Evolutionary conservation across 1,284 basidiomycete genomes (phyloP).

Genomic region (Fereydounia khargensis): DNA sequence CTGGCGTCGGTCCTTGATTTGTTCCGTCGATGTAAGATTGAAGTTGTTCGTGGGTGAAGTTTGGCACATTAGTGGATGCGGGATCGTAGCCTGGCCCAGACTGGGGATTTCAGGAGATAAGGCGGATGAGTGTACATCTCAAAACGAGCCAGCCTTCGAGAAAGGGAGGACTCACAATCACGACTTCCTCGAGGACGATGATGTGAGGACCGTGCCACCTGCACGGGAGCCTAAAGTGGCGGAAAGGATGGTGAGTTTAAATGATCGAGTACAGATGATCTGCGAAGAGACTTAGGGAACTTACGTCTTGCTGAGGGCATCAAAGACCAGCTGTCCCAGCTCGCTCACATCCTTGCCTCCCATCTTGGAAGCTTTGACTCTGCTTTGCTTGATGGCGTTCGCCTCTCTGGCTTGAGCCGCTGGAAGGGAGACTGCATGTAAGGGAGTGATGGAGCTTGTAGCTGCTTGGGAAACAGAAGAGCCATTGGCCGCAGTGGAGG

Average conservation of each 20-base stretch:
- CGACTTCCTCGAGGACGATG: conserved; percentile 55
- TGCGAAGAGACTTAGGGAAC: conserved; percentile 6
- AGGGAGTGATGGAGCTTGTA: conserved; percentile 24
- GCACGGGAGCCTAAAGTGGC: conserved; percentile 44
- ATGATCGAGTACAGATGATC: neutral
- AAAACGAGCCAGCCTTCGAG: too few species aligned
- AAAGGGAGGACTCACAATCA: conserved; percentile 30
- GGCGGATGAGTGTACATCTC: neutral
- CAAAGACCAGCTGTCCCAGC: conserved; percentile 45
- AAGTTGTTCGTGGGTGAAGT: conserved; percentile 32
- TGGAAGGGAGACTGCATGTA: conserved; percentile 26
- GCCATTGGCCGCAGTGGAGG: conserved; percentile 2
- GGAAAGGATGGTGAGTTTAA: too few species aligned
- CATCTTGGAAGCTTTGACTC: conserved; percentile 26
- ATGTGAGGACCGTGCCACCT: conserved; percentile 54
- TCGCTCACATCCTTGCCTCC: conserved; percentile 41
- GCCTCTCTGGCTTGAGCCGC: conserved; percentile 35
- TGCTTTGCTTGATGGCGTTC: conserved; percentile 30
- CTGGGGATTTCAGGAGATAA: conserved; percentile 1
- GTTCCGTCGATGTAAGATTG: conserved; percentile 32
- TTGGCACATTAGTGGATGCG: conserved; percentile 43
- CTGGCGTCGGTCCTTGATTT: conserved; percentile 10
- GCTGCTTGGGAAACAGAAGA: too few species aligned
- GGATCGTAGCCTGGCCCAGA: conserved; percentile 42
- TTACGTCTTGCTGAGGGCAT: conserved; percentile 54